These are phyloP conservation scores for Alternaria viburni DNA, from an alignment of 2,329 filamentous ascomycete species.

Conservation along the genomic window DNA sequence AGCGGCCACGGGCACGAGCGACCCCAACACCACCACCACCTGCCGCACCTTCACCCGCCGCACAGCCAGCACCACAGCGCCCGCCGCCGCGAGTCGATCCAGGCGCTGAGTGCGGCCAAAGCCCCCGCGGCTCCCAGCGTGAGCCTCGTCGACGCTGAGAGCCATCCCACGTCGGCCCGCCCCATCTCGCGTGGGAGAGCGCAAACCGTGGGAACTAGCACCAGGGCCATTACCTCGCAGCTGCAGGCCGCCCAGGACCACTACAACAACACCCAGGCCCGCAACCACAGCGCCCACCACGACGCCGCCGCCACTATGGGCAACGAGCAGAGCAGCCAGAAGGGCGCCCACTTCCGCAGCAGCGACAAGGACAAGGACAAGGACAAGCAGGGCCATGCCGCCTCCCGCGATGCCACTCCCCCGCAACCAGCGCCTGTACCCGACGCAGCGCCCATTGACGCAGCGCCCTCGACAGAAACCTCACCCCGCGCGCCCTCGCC, in stretches of 20 bases:
- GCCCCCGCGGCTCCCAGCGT: constrained; percentile 48
- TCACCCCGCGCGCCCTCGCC: constrained; percentile 25
- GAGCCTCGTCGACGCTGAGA: constrained; percentile 46
- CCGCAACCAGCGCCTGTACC: constrained; percentile 17
- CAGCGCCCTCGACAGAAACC: constrained; percentile 2
- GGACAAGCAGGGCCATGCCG: constrained; percentile 11
- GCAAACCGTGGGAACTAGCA: constrained; percentile 30
- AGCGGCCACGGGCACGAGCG: constrained; percentile 1
- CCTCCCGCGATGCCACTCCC: constrained; percentile 4
- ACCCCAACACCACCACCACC: constrained; percentile 14
- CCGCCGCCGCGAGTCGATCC: constrained; percentile 50
- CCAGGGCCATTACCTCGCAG: constrained; percentile 32
- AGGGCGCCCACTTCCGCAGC: constrained; percentile 15
- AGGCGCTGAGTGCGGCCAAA: constrained; percentile 46
- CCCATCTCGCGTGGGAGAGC: constrained; percentile 38
- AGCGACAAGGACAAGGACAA: constrained; percentile 5
- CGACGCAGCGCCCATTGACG: constrained; percentile 32
- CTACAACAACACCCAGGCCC: constrained; percentile 19
- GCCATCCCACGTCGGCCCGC: constrained; percentile 34
- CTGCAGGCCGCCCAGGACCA: constrained; percentile 42
- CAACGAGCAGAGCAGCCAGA: constrained; percentile 49
- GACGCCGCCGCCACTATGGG: constrained; percentile 40
- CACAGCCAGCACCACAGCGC: constrained; percentile 32
- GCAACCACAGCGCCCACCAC: not conserved
- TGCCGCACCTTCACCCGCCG: constrained; percentile 18